Conservation (phyloP, 768 basidiomycete species). For the Serendipita indica region DNA sequence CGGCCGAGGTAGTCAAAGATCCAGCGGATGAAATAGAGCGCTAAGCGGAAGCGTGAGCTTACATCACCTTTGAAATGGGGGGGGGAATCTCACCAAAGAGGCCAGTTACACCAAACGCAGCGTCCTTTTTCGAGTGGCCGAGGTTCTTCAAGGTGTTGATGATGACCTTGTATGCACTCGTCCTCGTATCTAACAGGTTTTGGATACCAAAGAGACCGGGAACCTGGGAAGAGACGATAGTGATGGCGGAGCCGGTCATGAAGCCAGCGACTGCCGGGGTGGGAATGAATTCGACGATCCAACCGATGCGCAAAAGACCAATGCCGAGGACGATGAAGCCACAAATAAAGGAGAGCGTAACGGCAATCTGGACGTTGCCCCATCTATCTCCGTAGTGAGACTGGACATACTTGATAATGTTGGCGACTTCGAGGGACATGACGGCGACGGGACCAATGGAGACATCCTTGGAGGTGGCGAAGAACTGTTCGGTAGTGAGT, state of each 20-base stretch:
- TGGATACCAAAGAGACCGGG: constrained; percentile 80
- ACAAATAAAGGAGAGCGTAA: constrained; percentile 65
- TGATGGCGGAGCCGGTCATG: constrained; percentile 54
- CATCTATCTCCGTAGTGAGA: constrained; percentile 39
- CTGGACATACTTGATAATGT: constrained; percentile 60
- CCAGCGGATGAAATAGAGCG: constrained; percentile 55
- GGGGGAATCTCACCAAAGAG: constrained; percentile 29
- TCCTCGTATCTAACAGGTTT: constrained; percentile 68
- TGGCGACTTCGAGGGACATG: constrained; percentile 80
- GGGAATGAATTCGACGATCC: constrained; percentile 91
- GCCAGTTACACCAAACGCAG: constrained; percentile 76
- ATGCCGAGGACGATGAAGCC: constrained; percentile 87
- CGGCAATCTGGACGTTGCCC: constrained; percentile 62
- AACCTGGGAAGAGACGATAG: constrained; percentile 74
- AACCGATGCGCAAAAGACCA: constrained; percentile 78
- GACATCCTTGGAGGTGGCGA: constrained; percentile 95
- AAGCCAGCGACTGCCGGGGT: constrained; percentile 61
- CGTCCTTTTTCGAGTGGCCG: constrained; percentile 55
- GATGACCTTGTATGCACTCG: constrained; percentile 69
- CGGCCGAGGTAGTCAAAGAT: constrained; percentile 35
- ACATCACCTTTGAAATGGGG: background rate
- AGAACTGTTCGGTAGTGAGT: constrained; percentile 38
- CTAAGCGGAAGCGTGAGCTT: constrained; percentile 16
- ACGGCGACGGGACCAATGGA: constrained; percentile 99
- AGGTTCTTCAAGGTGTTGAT: constrained; percentile 87